Base-by-base conservation (phyloP, 495 filamentous ascomycete species). In the Durotheca rogersii region DNA sequence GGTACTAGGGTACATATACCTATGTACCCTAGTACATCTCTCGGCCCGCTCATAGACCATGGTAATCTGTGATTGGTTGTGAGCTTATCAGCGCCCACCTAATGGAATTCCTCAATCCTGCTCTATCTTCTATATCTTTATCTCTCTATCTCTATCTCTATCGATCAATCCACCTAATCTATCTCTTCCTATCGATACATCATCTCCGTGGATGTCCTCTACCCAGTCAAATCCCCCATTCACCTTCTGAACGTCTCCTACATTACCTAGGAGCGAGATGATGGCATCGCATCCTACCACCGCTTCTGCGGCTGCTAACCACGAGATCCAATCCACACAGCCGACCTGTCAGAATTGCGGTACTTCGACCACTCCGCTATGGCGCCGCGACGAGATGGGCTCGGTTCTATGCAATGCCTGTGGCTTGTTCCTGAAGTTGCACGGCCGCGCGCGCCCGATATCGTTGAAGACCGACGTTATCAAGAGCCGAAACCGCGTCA, bases 371-470 rank as follows among this genome's bases (percentile, higher is more conserved):
- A 97, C 93, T 29, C 93, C 93, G 36, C 76, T 99, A 57, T 99
- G 93, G 93, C 87, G 93, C 65, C 82, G 93, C 65, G 93, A 99
- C 77, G 93, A 99, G 74, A 79, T 83, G 45, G 93, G 93, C 51
- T 88, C 89, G 2, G 91, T 99, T n/a, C 88, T 99, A 32, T 99
- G 93, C 82, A 99, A 99, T 72, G 93, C 93, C 48, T 98, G 93
- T 71, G 93, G 93, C 40, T 72, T 98, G 31, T 98, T 96, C 72
- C 77, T 98, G 55, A 99, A 99, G 75, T 83, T 99, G 51, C 93
- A 99, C 58, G 89, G 89, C 51, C 83, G 90, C 15, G 83, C 94
- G 53, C 85, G 93, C 41, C 94, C 94, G 62, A 95, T 95, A 70
- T 91, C 86, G 56, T 80, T 99, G 58, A 99, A 99, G 74, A 99